A percentile compares a stretch with the other conserved stretches of the same genome.
These are phyloP conservation scores for Acacia acuminata DNA, from an alignment of 306 rosid genomes.

Conservation along the genomic window DNA sequence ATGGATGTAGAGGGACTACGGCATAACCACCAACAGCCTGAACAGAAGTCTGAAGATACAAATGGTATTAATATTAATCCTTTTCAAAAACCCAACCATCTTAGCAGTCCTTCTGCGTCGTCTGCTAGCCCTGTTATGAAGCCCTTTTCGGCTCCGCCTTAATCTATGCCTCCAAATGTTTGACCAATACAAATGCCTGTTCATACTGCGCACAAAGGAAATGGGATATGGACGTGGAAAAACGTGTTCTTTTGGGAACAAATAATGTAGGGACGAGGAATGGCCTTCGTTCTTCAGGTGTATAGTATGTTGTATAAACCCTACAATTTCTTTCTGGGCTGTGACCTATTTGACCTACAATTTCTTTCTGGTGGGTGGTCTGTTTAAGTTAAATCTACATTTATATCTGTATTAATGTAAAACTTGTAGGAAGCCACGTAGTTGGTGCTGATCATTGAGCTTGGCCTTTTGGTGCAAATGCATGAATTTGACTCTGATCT, in stretches of 20 bases:
- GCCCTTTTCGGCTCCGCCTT: constrained; percentile 44
- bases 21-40: constrained; percentile 43
- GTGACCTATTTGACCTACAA: neutral
- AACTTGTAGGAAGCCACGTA: neutral
- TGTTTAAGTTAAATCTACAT: neutral
- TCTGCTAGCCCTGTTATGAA: constrained; percentile 39
- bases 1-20: constrained; percentile 54
- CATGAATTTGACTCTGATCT: neutral
- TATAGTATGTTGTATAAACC: constrained; percentile 11
- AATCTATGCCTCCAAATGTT: constrained; percentile 47
- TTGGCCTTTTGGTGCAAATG: neutral
- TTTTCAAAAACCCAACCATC: constrained; percentile 46
- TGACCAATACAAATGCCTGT: constrained; percentile 43
- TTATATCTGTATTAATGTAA: neutral
- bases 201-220: constrained; percentile 33
- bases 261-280: neutral
- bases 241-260: neutral
- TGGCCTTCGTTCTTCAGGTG: constrained; percentile 12
- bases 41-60: constrained; percentile 48
- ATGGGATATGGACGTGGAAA: constrained; percentile 1
- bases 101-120: constrained; percentile 46
- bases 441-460: neutral
- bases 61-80: constrained; percentile 32
- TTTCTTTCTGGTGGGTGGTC: constrained; percentile 13
- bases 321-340: constrained; percentile 15